These are phyloP conservation scores for Baorangia bicolor DNA, from an alignment of 768 basidiomycete genomes.

Conservation along the genomic window DNA sequence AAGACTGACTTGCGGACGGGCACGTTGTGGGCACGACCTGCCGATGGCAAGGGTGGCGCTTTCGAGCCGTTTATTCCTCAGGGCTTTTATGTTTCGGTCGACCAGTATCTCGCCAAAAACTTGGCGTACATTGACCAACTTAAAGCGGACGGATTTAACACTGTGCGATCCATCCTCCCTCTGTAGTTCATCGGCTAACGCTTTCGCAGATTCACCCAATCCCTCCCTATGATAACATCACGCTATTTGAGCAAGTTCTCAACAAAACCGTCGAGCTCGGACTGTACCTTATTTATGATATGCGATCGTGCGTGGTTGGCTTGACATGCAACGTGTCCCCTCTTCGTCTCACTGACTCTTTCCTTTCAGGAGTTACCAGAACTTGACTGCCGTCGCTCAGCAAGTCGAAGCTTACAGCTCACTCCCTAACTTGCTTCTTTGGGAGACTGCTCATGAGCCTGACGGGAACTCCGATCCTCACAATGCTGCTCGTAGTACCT, in stretches of 20 bases:
- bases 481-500: conserved; percentile 49
- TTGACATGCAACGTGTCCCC: not conserved
- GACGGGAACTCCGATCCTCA: conserved; percentile 68
- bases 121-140: conserved; percentile 52
- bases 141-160: conserved; percentile 50
- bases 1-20: conserved; percentile 50
- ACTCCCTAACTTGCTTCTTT: conserved; percentile 63
- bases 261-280: conserved; percentile 17
- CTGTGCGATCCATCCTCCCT: conserved; percentile 9
- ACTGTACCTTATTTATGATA: conserved; percentile 75
- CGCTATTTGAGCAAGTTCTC: conserved; percentile 30
- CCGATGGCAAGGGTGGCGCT: conserved; percentile 13
- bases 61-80: conserved; percentile 56
- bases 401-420: conserved; percentile 66
- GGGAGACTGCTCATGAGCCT: conserved; percentile 75
- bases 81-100: conserved; percentile 71
- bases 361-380: conserved; percentile 51
- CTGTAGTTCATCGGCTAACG: conserved; percentile 18
- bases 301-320: conserved; percentile 49
- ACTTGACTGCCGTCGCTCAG: conserved; percentile 55
- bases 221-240: conserved; percentile 60
- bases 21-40: conserved; percentile 40
- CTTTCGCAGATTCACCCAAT: conserved; percentile 65
- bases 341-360: not conserved
- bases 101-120: conserved; percentile 51